Evolutionary conservation across 352 stramenopile genomes (phyloP), one percentile per base, ranked within the genome.

Genomic region (Peronospora farinosa): DNA sequence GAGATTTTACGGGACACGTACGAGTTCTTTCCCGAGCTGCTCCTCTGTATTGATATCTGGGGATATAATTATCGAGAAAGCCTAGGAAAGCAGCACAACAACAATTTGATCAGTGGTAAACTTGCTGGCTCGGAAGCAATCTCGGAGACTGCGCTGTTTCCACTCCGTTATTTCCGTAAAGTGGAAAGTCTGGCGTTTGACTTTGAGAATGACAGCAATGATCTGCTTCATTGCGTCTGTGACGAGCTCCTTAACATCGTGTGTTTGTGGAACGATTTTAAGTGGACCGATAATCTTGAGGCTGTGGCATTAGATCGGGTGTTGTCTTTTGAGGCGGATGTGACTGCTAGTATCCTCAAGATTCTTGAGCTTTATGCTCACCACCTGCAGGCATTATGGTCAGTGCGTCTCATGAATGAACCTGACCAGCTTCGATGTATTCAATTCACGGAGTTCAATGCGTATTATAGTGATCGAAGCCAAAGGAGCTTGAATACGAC

Each of bases 241-340:
- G 78, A 89, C 43, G 75, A 89, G 42, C 52, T 89, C 16, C 47
- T 87, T 4, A 81, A 74, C 13, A 79, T 89, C 23, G 72, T 89
- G 19, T 87, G 72, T 37, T 39, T 85, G 15, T 89, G 78, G 78
- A 87, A 87, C 40, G 76, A 89, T 54, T 85, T 89, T 47, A 79
- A 85, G 32, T 87, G 76, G 75, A 70, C 69, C 0, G 72, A 87
- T 27, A 71, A 74, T 42, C 51, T 87, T 2, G 57, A 79, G 33
- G 51, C 44, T 7, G 38, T 84, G 17, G 58, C 66, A 7, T 42
- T 80, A 6, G 74, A 82, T 23, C 60, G 72, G 1, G 72, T 89
- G 1, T 31, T 82, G 1, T 53, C 63, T 31, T 89, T 89, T n/a
- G 76, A 89, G 56, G 45, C 54, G 0, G 60, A 80, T 11, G 70